Evolutionary conservation across 257 asterid species (phyloP).

Genomic region (Paraleonurus japonicus): DNA sequence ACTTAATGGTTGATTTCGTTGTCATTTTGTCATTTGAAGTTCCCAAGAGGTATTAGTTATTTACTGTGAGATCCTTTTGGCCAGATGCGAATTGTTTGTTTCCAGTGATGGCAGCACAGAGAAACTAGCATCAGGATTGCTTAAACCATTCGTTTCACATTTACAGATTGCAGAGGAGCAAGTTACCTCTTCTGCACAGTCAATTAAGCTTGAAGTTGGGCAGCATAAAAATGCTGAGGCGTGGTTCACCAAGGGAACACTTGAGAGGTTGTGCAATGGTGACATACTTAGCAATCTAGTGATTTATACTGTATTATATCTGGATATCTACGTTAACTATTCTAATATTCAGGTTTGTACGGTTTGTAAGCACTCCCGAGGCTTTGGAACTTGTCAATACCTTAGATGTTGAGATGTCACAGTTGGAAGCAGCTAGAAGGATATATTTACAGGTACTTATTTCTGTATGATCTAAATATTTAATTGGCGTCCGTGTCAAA

Average conservation of each 20-base stretch:
- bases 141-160: conserved; percentile 82
- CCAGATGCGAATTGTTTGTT: conserved; percentile 86
- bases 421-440: conserved; percentile 82
- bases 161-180: conserved; percentile 81
- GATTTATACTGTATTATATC: too few species aligned
- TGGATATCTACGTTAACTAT: too few species aligned
- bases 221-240: conserved; percentile 48
- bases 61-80: conserved; percentile 24
- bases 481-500: too few species aligned
- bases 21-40: too few species aligned
- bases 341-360: conserved; percentile 92
- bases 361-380: conserved; percentile 92
- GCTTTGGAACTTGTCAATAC: conserved; percentile 73
- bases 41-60: too few species aligned
- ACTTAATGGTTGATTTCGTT: conserved; percentile 4
- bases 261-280: too few species aligned
- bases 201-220: conserved; percentile 79
- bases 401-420: conserved; percentile 84
- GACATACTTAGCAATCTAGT: too few species aligned
- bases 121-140: conserved; percentile 88
- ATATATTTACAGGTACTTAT: conserved; percentile 65
- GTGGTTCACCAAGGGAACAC: conserved; percentile 98
- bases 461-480: conserved; percentile 7
- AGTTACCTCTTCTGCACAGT: conserved; percentile 57
- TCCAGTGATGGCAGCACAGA: conserved; percentile 71